Conservation (phyloP, 2,329 filamentous ascomycete species). For the Endothia cerciana region DNA sequence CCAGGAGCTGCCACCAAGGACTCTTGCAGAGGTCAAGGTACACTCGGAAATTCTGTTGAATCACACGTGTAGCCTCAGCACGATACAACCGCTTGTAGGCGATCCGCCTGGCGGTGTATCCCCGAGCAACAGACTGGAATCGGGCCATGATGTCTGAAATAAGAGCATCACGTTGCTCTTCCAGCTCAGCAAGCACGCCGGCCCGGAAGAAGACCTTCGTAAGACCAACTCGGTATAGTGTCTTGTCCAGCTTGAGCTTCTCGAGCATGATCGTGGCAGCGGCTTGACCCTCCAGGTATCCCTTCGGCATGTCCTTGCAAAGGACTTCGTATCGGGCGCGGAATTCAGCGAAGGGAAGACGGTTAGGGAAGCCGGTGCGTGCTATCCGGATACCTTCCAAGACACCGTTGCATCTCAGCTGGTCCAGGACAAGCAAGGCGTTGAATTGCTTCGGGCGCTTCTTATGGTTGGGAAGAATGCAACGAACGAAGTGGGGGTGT, state of each 20-base stretch:
- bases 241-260: constrained; percentile 80
- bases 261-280: constrained; percentile 86
- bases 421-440: constrained; percentile 90
- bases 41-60: constrained; percentile 90
- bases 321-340: constrained; percentile 94
- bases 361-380: constrained; percentile 93
- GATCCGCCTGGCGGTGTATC: constrained; percentile 84
- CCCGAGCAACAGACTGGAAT: constrained; percentile 90
- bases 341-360: constrained; percentile 90
- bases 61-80: constrained; percentile 90
- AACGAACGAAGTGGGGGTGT: constrained; percentile 97
- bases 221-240: constrained; percentile 88
- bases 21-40: constrained; percentile 89
- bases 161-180: constrained; percentile 90
- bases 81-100: constrained; percentile 94
- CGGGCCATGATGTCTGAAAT: constrained; percentile 92
- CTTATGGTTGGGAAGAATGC: constrained; percentile 97
- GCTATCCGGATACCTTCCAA: constrained; percentile 98
- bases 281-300: constrained; percentile 87
- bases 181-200: constrained; percentile 91
- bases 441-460: constrained; percentile 93
- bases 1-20: constrained; percentile 96
- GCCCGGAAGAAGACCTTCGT: constrained; percentile 99
- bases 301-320: constrained; percentile 84
- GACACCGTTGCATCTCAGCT: constrained; percentile 98